Percentiles rank a stretch among this genome's conserved stretches.
phyloP scores from a whole-genome alignment of 495 filamentous ascomycete species.

The Copromyces sp. region DNA sequence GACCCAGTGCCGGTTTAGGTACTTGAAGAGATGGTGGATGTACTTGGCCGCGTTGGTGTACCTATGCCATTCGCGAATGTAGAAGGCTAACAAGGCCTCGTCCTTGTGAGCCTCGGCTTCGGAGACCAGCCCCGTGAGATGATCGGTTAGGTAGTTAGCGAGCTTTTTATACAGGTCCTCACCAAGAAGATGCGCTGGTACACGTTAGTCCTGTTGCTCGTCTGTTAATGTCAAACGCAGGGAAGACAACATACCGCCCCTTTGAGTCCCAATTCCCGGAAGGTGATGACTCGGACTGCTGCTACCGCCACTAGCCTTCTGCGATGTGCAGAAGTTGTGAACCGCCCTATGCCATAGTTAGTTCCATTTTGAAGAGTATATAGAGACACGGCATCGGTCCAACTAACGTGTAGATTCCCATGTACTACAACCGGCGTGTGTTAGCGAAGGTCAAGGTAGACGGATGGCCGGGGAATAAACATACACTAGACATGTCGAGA shows the following conservation, averaged over 20 bases:
- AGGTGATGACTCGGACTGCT: background rate
- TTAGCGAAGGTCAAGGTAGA: conserved; percentile 1
- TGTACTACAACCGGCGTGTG: conserved; percentile 47
- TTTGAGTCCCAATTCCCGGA: conserved; percentile 44
- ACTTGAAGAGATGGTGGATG: conserved; percentile 93
- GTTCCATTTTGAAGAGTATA: conserved; percentile 16
- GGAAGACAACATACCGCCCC: conserved; percentile 56
- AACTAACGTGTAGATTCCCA: conserved; percentile 90
- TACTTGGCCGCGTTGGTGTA: conserved; percentile 94
- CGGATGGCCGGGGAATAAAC: conserved; percentile 18
- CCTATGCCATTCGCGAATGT: conserved; percentile 91
- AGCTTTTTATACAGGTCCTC: conserved; percentile 94
- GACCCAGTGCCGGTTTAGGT: conserved; percentile 98
- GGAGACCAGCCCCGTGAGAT: conserved; percentile 55
- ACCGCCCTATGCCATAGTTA: conserved; percentile 52
- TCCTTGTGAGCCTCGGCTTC: conserved; percentile 70
- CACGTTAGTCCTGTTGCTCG: conserved; percentile 3
- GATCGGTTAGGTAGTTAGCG: conserved; percentile 67
- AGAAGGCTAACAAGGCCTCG: conserved; percentile 86
- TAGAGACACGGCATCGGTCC: background rate
- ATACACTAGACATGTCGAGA: conserved; percentile 80
- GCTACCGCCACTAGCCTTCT: conserved; percentile 61
- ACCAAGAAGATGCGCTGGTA: conserved; percentile 76
- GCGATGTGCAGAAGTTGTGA: conserved; percentile 98
- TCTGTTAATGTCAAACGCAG: background rate